A percentile compares a stretch with the other conserved stretches of the same genome.
Conservation (phyloP, 805 yeast species). For the Yarrowia divulgata region DNA sequence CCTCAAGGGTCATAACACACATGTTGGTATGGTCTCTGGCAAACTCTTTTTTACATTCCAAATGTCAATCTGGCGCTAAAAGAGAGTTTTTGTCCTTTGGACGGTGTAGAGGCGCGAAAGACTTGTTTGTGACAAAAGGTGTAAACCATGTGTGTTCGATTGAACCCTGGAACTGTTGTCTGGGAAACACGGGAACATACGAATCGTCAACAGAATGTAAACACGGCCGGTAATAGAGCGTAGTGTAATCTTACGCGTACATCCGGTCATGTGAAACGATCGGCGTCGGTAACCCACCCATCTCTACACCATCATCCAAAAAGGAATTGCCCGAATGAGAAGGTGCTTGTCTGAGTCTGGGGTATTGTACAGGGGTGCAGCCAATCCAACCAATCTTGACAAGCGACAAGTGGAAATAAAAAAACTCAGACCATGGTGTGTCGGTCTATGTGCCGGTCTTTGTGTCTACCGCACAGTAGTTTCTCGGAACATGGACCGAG, state of each 20-base stretch:
- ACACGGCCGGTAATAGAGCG: no score
- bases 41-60: conserved; percentile 6
- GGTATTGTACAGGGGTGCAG: conserved; percentile 22
- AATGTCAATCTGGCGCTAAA: conserved; percentile 3
- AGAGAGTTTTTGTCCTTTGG: neutral
- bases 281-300: no score
- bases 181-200: no score
- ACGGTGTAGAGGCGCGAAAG: no score
- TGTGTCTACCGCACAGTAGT: neutral
- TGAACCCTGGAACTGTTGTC: no score
- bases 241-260: no score
- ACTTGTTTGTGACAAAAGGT: neutral
- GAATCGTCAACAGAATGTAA: no score
- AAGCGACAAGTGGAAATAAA: neutral
- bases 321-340: neutral
- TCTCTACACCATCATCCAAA: neutral
- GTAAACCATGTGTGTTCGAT: neutral
- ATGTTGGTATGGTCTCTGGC: neutral
- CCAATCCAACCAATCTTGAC: neutral
- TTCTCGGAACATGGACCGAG: conserved; percentile 14
- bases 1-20: neutral
- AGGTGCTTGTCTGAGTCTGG: conserved; percentile 23
- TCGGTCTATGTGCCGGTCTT: no score
- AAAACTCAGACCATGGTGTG: no score
- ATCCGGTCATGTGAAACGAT: neutral